phyloP scores from a whole-genome alignment of 2,329 filamentous ascomycete genomes.

The Aspergillus tamarii region DNA sequence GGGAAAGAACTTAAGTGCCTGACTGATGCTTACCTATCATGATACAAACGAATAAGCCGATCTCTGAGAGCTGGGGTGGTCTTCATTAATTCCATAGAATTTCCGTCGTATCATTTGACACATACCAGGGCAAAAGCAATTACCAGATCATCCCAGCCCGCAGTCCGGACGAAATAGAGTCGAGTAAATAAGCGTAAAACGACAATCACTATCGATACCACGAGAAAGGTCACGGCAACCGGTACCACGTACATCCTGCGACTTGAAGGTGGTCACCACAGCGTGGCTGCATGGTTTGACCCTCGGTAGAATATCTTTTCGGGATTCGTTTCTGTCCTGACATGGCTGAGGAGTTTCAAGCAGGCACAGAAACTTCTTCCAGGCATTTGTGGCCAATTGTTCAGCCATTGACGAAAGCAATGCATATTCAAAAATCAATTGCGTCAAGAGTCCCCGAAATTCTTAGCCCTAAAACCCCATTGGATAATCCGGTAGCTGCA shows the following conservation, averaged over 20 bases:
- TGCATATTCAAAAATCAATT: conserved; percentile 10
- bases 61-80: conserved; percentile 13
- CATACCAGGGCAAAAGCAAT: conserved; percentile 27
- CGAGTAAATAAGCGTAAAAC: conserved; percentile 29
- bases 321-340: not conserved
- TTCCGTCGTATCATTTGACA: not conserved
- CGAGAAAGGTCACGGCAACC: conserved; percentile 25
- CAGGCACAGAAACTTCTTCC: not conserved
- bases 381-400: not conserved
- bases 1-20: not conserved
- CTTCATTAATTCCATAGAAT: conserved; percentile 7
- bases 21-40: conserved; percentile 13
- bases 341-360: not conserved
- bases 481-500: not conserved
- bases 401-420: not conserved
- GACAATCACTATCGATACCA: conserved; percentile 24
- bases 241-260: conserved; percentile 28
- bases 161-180: conserved; percentile 24
- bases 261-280: conserved; percentile 1
- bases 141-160: conserved; percentile 34
- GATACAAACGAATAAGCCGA: conserved; percentile 18
- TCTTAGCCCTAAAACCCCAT: not conserved
- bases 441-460: conserved; percentile 19
- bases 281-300: not conserved
- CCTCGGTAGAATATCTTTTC: not conserved